These are phyloP conservation scores for Colletotrichum tropicale DNA, from an alignment of 2,329 filamentous ascomycete genomes.

Conservation along the genomic window DNA sequence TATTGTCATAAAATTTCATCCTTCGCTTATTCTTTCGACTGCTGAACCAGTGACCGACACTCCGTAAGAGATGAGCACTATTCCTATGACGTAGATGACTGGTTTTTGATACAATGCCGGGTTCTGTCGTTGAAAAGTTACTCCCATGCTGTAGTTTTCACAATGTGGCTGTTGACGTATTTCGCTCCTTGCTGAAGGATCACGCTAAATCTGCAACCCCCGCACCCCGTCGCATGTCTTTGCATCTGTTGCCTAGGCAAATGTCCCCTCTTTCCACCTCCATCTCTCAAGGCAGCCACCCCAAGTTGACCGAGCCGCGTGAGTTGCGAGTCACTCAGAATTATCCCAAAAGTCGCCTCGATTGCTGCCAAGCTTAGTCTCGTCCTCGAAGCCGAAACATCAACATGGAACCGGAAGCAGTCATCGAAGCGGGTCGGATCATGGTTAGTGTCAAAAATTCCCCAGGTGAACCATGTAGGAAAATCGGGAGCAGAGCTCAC, in stretches of 20 bases:
- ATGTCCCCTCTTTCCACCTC: background rate
- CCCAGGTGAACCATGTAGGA: background rate
- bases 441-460: background rate
- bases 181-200: background rate
- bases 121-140: background rate
- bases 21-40: background rate
- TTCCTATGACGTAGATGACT: background rate
- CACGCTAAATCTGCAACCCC: background rate
- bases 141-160: background rate
- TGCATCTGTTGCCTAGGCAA: background rate
- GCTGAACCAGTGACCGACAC: background rate
- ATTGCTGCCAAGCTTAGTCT: background rate
- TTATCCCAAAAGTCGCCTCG: background rate
- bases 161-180: background rate
- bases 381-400: background rate
- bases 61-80: rapidly evolving
- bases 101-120: background rate
- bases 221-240: background rate
- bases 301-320: background rate
- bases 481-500: background rate
- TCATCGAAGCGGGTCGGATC: background rate
- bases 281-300: background rate
- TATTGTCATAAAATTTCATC: background rate
- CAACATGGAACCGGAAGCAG: background rate
- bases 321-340: background rate